Base-by-base conservation (phyloP, 139 green algal species). In the Desmodesmus armatus region DNA sequence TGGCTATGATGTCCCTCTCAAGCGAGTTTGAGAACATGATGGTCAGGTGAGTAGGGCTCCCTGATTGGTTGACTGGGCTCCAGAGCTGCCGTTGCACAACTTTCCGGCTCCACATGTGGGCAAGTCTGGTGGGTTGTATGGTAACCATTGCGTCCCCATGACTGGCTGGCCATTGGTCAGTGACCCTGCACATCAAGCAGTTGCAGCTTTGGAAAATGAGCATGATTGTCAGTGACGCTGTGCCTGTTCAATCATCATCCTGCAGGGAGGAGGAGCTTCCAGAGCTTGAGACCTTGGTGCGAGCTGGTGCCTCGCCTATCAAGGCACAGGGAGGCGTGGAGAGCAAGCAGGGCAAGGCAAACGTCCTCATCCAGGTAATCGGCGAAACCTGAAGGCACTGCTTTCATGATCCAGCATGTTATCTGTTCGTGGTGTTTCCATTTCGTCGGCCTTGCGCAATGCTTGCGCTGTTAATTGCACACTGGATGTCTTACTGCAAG, bases 11-110 rank as follows among this genome's bases (percentile, higher is more conserved):
- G 37, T 88, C 95, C 13, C 88, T 96, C 62, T 93, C 85, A 75
- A 92, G 91, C 31, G 97, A 99, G 92, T 99, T 99, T 92, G 95
- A 98, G 82, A 96, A 96, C 85, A 94, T 99, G 74, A 91, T 90
- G 67, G 92, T 99, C 53, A 80, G 97, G n/a, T 70, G 43, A 0
- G 72, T 71, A 11, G 40, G 63, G 7, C n/a, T n/a, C n/a, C n/a
- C n/a, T n/a, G n/a, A n/a, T n/a, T n/a, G n/a, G n/a, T n/a, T n/a
- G n/a, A n/a, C n/a, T n/a, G n/a, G n/a, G n/a, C n/a, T n/a, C n/a
- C n/a, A n/a, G n/a, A n/a, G n/a, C n/a, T n/a, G n/a, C n/a, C n/a
- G n/a, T n/a, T n/a, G n/a, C n/a, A n/a, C n/a, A n/a, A n/a, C n/a
- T n/a, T n/a, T n/a, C n/a, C n/a, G n/a, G n/a, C n/a, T n/a, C n/a